Conservation (phyloP, 1,284 basidiomycete genomes). For the Trichosporon ovoides region DNA sequence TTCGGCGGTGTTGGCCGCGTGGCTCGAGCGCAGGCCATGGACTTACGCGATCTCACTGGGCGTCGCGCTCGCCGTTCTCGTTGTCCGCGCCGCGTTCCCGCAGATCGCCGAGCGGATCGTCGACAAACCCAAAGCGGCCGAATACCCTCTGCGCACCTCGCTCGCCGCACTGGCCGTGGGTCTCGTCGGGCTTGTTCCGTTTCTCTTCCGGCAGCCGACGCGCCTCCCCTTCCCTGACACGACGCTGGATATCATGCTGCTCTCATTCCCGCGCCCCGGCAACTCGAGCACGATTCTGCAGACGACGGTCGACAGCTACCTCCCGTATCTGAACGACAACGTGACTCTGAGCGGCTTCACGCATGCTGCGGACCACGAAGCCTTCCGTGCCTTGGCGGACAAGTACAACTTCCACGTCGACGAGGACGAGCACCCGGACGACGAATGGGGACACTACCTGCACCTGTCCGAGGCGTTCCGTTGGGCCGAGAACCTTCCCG, state of each 20-base stretch:
- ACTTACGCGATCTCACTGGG: slow-evolving; percentile 8
- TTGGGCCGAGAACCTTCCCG: neutral
- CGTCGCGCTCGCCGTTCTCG: neutral
- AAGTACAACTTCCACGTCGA: slow-evolving; percentile 12
- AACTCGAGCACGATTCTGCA: neutral
- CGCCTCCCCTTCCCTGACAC: neutral
- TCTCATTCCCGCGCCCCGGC: slow-evolving; percentile 14
- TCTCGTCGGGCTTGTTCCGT: neutral
- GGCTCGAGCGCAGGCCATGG: slow-evolving; percentile 13
- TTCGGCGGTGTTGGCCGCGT: slow-evolving; percentile 1
- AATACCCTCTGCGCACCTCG: neutral
- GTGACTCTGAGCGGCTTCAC: slow-evolving; percentile 11
- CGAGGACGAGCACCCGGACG: slow-evolving; percentile 9
- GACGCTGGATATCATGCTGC: slow-evolving; percentile 13
- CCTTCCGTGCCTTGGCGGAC: neutral
- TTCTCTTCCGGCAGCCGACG: neutral
- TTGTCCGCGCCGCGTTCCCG: neutral
- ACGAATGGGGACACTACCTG: slow-evolving; percentile 14
- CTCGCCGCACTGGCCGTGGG: neutral
- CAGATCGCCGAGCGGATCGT: neutral
- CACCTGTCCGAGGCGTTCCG: slow-evolving; percentile 18
- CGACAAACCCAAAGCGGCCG: neutral
- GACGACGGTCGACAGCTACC: slow-evolving; percentile 9
- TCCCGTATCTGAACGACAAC: slow-evolving; percentile 7
- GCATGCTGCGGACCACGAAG: slow-evolving; percentile 7